A percentile compares a stretch with the other conserved stretches of the same genome.
These are phyloP conservation scores for Aspergillus sp. DNA, from an alignment of 2,329 filamentous ascomycete species.

Conservation along the genomic window DNA sequence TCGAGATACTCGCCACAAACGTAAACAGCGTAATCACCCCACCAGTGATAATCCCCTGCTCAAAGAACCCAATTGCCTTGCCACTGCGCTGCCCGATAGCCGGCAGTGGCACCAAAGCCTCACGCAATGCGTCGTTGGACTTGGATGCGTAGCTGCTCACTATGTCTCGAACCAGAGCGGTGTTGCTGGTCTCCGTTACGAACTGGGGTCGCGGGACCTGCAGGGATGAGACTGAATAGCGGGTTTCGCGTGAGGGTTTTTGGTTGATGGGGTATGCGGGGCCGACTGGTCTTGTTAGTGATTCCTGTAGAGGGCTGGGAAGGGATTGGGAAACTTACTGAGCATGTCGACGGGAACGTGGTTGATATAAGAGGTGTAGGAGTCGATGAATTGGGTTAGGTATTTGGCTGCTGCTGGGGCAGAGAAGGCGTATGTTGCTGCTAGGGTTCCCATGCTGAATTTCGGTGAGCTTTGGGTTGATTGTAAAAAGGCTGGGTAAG, in stretches of 20 bases:
- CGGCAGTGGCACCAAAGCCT: conserved; percentile 39
- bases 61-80: conserved; percentile 50
- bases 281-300: conserved; percentile 18
- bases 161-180: conserved; percentile 16
- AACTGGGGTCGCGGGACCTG: conserved; percentile 49
- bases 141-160: conserved; percentile 19
- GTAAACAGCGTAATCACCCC: conserved; percentile 26
- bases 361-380: conserved; percentile 57
- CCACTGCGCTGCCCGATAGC: conserved; percentile 29
- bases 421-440: conserved; percentile 58
- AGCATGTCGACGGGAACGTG: conserved; percentile 59
- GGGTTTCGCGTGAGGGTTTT: conserved; percentile 40
- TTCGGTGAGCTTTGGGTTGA: no score
- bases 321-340: conserved; percentile 26
- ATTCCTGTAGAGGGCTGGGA: no score
- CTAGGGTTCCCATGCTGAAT: conserved; percentile 33
- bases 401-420: conserved; percentile 57
- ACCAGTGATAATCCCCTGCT: conserved; percentile 48
- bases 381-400: conserved; percentile 57
- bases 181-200: conserved; percentile 26
- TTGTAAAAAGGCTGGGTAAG: no score
- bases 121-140: conserved; percentile 24
- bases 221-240: conserved; percentile 51
- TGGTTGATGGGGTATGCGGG: conserved; percentile 33
- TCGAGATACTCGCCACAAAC: conserved; percentile 23